Base-by-base conservation (phyloP, 1,284 basidiomycete genomes). In the Fomitopsis betulina region DNA sequence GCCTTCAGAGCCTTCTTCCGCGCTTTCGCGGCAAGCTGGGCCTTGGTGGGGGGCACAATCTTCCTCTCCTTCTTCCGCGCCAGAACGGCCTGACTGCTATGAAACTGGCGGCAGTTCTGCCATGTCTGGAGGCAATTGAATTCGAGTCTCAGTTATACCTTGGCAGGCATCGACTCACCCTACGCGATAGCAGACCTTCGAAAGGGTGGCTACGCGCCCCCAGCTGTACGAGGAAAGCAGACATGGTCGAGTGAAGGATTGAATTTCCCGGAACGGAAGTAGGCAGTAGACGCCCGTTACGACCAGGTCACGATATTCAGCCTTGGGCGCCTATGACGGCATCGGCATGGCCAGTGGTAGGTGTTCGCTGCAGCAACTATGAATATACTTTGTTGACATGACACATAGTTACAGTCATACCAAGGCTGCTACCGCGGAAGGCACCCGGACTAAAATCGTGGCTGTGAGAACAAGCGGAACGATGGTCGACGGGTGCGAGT, bases 11-110 rank as follows among this genome's bases (percentile, higher is more conserved):
- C 78, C 61, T 73, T 77, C 67, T 76, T 76, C 53, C 74, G 73
- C 15, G 75, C 73, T 64, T 83, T 84, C n/a, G 82, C 80, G 23
- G 84, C 85, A 27, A 82, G 74, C 30, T 85, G 81, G 65, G 86
- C 86, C 73, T 89, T 89, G 8, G 84, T 83, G 7, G 79, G 82
- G 6, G 77, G 70, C 3, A 79, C 75, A 53, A 80, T 47, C 61
- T 65, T 80, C 68, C 79, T 77, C 67, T 79, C 80, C 62, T 71
- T 67, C 54, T 79, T 79, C 59, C 76, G 79, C 13, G 78, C 80
- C 39, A 79, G 70, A 27, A 77, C 65, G 58, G 73, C 68, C 52
- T 70, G 72, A 19, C 74, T 83, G 6, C 79, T 79, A 35, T 80
- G 81, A 66, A 89, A 87, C 50, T 72, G 70, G 35, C 84, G 67